These are phyloP conservation scores for Plasmodium coatneyi DNA, from an alignment of 169 alveolate genomes.

Conservation along the genomic window DNA sequence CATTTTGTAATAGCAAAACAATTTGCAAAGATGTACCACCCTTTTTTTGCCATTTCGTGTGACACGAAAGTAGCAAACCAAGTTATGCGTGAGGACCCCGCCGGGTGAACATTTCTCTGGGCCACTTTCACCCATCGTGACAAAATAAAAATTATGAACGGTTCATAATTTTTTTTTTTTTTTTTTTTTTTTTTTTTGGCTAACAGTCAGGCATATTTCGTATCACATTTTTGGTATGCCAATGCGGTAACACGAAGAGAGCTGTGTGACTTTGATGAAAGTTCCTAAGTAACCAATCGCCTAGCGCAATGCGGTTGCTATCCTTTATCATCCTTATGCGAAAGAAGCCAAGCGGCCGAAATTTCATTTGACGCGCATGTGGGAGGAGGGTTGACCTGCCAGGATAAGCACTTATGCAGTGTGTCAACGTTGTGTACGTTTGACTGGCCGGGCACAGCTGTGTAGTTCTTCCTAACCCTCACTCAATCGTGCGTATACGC, in stretches of 20 bases:
- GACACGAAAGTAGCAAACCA: background rate
- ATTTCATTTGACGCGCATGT: background rate
- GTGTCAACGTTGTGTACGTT: background rate
- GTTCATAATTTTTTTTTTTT: constrained; percentile 13
- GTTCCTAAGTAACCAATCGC: background rate
- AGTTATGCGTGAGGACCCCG: background rate
- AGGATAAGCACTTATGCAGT: background rate
- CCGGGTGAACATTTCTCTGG: background rate
- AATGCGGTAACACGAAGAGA: background rate
- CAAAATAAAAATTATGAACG: constrained; percentile 27
- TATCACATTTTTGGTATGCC: background rate
- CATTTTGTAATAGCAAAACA: background rate
- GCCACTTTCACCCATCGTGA: background rate
- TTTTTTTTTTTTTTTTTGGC: background rate
- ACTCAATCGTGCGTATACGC: background rate
- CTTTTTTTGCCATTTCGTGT: background rate
- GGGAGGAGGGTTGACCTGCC: background rate
- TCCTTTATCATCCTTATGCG: background rate
- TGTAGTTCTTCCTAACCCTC: background rate
- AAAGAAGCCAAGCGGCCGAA: background rate
- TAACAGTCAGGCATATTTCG: background rate
- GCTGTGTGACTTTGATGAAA: background rate
- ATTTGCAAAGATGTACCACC: background rate
- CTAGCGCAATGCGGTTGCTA: background rate
- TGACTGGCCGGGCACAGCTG: background rate